Base-by-base conservation (phyloP, 2,329 filamentous ascomycete genomes). In the Trichoderma gracile region DNA sequence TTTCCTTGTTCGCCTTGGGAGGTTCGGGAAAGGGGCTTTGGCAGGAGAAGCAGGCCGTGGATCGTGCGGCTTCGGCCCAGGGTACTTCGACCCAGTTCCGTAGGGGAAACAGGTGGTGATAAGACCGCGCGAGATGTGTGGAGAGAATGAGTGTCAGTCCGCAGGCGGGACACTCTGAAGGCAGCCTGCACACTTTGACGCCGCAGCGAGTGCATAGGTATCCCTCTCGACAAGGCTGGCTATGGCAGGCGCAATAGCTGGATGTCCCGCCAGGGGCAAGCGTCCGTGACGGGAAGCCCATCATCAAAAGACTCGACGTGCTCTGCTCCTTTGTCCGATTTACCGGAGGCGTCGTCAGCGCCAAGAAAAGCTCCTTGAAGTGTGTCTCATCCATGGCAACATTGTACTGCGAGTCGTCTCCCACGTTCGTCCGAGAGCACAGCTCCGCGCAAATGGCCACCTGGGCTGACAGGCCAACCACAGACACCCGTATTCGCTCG, bases 231-330 rank as follows among this genome's bases (percentile, higher is more conserved):
- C 85, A 89, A 17, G 94, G 87, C 67, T 88, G 87, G 69, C 91
- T 92, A 77, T 98, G 94, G 74, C 95, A 99, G 5, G 93, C 93
- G 75, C 95, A 99, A 67, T 95, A 86, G 65, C 89, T 93, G 60
- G 84, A 79, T 5, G 88, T 84, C 25, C 81, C 81, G 42, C 80
- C 81, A 2, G 87, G 82, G 60, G 92, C 91, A 15, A 95, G 86
- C 2, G 90, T 90, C 43, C 93, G 86, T 6, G 92, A 96, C 0
- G 95, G 95, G 73, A 99, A 99, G 5, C 95, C 95, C 94, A 99
- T 99, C 91, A 96, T 96, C 27, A 99, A 85, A 46, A 99, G 81
- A 62, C 85, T 87, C 1, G 86, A 83, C 9, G 82, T 82, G 66
- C 80, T 82, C 71, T 85, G 82, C 68, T 85, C 83, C 46, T 79